These are phyloP conservation scores for Kodamaea sagamina DNA, from an alignment of 805 yeast species.

Conservation along the genomic window DNA sequence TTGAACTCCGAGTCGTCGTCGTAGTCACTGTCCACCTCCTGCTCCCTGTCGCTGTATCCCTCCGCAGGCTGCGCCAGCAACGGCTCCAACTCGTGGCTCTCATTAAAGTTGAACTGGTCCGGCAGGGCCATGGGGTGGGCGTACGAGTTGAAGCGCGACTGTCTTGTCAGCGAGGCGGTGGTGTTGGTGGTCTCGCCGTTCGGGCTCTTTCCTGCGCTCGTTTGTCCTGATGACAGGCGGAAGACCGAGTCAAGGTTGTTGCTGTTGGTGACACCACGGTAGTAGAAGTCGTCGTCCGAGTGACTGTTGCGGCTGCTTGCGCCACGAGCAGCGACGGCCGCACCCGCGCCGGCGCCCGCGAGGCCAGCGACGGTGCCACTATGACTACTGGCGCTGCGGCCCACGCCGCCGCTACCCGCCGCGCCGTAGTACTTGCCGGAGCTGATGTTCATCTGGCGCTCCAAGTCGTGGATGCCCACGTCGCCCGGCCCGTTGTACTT, in stretches of 20 bases:
- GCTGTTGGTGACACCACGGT: conserved; percentile 46
- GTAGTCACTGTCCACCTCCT: conserved; percentile 4
- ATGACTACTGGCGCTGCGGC: conserved; percentile 11
- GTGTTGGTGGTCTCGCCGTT: conserved; percentile 12
- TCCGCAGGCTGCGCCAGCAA: conserved; percentile 2
- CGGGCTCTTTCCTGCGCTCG: conserved; percentile 13
- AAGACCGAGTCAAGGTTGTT: conserved; percentile 46
- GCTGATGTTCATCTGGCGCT: conserved; percentile 24
- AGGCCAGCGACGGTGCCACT: conserved; percentile 5
- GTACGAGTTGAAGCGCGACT: conserved; percentile 31
- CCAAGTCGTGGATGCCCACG: conserved; percentile 29
- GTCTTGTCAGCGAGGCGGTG: conserved; percentile 19
- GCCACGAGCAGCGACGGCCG: conserved; percentile 11
- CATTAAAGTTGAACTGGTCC: conserved; percentile 25
- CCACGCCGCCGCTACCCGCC: conserved; percentile 14
- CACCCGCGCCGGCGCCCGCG: conserved; percentile 14
- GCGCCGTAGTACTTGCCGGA: conserved; percentile 20
- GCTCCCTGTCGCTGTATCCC: conserved; percentile 6
- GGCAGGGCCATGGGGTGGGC: conserved; percentile 25
- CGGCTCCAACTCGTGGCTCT: conserved; percentile 16
- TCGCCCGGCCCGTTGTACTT: conserved; percentile 8
- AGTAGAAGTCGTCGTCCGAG: conserved; percentile 36
- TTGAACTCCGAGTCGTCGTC: conserved; percentile 17
- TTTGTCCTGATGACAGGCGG: conserved; percentile 14
- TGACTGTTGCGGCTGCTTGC: conserved; percentile 10